Evolutionary conservation across 768 basidiomycete species (phyloP), one percentile per base, ranked within the genome.

Genomic region (Boletellus emodensis): DNA sequence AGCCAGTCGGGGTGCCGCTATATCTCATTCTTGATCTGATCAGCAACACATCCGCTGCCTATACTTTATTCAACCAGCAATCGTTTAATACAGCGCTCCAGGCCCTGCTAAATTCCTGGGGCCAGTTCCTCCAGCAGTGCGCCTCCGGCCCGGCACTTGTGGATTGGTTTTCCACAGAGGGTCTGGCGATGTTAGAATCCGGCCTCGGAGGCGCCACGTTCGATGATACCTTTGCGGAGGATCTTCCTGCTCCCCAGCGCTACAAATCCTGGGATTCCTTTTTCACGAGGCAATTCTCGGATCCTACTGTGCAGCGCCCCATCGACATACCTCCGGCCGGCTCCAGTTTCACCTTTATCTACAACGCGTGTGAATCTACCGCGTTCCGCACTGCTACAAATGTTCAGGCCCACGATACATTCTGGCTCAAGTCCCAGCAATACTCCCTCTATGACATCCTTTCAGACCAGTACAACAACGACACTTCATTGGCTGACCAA

Each of bases 281-380:
- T 69, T 84, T 84, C 65, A 72, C 65, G 28, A 64, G 82, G 2
- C 28, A 43, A 0, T 69, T 79, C 62, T 52, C 60, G 17, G 10
- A 36, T 13, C 18, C 9, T 56, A 55, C 55, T 3, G 59, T 67
- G 6, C 76, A 11, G 7, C 30, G 81, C 34, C 74, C 76, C 5
- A 50, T 78, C 41, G 1, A 7, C 2, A 52, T 6, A 14, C 56
- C 59, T 12, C 13, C 24, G 1, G n/a, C 15, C 1, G 40, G 46
- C 65, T 11, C 30, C 30, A 9, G 3, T 30, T 39, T 6, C 13
- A 34, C 34, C 39, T 79, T 49, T 7, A 26, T 26, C 24, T 67
- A 64, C 54, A 77, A 71, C 57, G 71, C 76, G 2, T 84, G 82
- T 71, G 83, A 85, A 56, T 78, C 76, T 30, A 71, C 62, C 8